Evolutionary conservation across 148 eudicot species (phyloP).

Genomic region (Euryodendron excelsum): DNA sequence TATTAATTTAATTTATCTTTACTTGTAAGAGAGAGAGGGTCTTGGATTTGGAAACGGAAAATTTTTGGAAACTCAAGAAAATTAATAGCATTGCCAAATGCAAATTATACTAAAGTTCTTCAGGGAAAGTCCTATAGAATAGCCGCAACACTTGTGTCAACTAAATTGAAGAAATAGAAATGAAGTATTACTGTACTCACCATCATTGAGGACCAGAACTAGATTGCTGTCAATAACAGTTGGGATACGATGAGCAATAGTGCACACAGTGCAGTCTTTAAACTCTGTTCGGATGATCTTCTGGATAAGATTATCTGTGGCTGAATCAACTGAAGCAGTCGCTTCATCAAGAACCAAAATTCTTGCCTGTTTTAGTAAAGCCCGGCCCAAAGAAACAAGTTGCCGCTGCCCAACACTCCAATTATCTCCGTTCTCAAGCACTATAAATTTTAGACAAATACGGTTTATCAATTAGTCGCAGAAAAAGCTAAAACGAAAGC

Average conservation of each 20-base stretch:
- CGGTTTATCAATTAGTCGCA: neutral
- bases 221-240: slow-evolving; percentile 94
- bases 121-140: neutral
- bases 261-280: slow-evolving; percentile 77
- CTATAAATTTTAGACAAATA: slow-evolving; percentile 35
- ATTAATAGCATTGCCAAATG: neutral
- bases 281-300: slow-evolving; percentile 90
- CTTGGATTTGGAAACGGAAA: neutral
- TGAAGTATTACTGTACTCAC: neutral
- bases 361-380: slow-evolving; percentile 85
- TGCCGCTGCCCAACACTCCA: slow-evolving; percentile 99
- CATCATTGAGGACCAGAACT: slow-evolving; percentile 43
- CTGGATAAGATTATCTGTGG: slow-evolving; percentile 92
- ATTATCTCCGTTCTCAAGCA: slow-evolving; percentile 93
- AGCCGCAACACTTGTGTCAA: neutral
- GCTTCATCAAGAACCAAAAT: slow-evolving; percentile 98
- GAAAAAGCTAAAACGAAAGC: slow-evolving; percentile 1
- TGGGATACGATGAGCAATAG: slow-evolving; percentile 94
- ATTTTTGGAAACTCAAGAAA: neutral
- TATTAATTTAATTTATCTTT: neutral
- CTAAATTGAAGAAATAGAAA: neutral
- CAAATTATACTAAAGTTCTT: neutral
- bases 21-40: too few relatives aligned
- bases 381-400: slow-evolving; percentile 93
- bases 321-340: slow-evolving; percentile 96